Percentiles rank a stretch among this genome's conserved stretches.
These are phyloP conservation scores for Dioscorea alata DNA, from an alignment of 106 monocot genomes.

Conservation along the genomic window DNA sequence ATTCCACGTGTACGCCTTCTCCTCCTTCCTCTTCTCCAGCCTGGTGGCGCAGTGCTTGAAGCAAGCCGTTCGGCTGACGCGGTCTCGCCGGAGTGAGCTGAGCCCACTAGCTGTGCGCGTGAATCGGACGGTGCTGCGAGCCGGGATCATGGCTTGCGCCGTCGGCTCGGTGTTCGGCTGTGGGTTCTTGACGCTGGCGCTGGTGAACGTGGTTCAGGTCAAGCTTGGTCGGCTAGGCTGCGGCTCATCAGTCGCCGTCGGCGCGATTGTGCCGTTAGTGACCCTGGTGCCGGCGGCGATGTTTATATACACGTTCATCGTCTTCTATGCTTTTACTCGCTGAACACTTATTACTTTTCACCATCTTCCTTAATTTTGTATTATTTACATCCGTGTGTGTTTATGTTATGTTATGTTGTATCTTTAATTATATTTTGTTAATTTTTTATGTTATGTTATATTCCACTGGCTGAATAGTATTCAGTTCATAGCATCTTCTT, in stretches of 20 bases:
- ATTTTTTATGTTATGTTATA: no score
- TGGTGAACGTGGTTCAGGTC: conserved; percentile 71
- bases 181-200: conserved; percentile 70
- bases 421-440: no score
- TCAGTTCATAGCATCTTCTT: no score
- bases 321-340: conserved; percentile 83
- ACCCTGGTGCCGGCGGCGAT: conserved; percentile 56
- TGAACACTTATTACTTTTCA: background rate
- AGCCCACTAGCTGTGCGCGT: conserved; percentile 18
- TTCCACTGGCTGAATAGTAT: no score
- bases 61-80: conserved; percentile 54
- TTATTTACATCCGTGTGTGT: background rate
- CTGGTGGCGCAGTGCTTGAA: conserved; percentile 85
- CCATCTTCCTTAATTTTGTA: background rate
- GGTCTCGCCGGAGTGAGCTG: background rate
- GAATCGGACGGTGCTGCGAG: conserved; percentile 36
- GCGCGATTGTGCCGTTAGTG: conserved; percentile 51
- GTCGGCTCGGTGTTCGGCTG: conserved; percentile 52
- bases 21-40: conserved; percentile 85
- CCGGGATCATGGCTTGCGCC: conserved; percentile 53
- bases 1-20: conserved; percentile 80
- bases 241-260: conserved; percentile 28
- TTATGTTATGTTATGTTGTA: no score
- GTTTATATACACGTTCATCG: conserved; percentile 52
- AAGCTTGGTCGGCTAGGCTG: conserved; percentile 68